Percentiles rank a stretch among this genome's conserved stretches.
Evolutionary conservation across 768 basidiomycete species (phyloP).

Genomic region (Psilocybe tampanensis): DNA sequence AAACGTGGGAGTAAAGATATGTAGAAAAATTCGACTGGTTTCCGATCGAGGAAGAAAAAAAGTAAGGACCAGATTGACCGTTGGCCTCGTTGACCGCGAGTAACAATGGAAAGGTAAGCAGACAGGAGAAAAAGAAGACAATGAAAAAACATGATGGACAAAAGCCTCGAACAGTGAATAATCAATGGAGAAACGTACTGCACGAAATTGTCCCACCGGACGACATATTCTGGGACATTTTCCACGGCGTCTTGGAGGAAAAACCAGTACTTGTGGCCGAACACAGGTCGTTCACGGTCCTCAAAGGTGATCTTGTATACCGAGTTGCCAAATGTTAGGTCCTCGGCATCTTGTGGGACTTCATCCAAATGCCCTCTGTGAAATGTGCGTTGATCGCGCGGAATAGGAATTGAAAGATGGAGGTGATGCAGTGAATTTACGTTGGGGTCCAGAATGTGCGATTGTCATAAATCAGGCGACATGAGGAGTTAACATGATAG

Average conservation of each 20-base stretch:
- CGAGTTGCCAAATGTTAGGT: conserved; percentile 85
- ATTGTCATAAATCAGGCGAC: not conserved
- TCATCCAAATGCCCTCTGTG: conserved; percentile 71
- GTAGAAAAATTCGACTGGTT: no score
- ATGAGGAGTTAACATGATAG: conserved; percentile 9
- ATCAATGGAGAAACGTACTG: conserved; percentile 57
- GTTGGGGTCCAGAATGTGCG: not conserved
- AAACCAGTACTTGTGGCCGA: conserved; percentile 94
- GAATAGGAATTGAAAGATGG: not conserved
- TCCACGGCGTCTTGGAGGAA: conserved; percentile 95
- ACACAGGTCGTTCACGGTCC: conserved; percentile 63
- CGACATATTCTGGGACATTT: conserved; percentile 95
- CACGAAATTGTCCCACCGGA: conserved; percentile 93
- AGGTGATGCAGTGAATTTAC: not conserved
- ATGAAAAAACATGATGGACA: not conserved
- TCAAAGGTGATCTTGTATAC: conserved; percentile 92
- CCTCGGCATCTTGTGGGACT: conserved; percentile 63
- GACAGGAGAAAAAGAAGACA: not conserved
- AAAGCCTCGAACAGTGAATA: not conserved
- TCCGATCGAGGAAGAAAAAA: not conserved
- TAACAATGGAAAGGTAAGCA: not conserved
- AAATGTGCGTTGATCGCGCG: conserved; percentile 1
- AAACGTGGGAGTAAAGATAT: no score
- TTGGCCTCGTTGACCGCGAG: not conserved
- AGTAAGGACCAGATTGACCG: not conserved